phyloP scores from a whole-genome alignment of 352 stramenopile genomes.

The Blastocystis sp. region DNA sequence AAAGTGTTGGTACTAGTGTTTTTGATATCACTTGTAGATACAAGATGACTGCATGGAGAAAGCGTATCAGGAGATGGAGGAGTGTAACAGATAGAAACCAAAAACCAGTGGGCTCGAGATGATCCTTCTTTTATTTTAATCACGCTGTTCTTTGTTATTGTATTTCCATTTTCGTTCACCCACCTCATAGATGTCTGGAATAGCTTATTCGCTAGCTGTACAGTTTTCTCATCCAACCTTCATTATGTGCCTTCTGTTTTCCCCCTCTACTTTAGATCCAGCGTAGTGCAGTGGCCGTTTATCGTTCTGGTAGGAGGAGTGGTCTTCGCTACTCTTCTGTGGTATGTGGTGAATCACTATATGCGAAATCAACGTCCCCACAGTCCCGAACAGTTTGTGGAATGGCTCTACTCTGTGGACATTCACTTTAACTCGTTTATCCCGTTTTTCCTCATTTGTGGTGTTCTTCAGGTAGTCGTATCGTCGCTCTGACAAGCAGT shows the following conservation, averaged over 20 bases:
- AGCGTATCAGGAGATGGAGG: neutral
- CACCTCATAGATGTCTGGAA: conserved; percentile 64
- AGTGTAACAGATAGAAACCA: conserved; percentile 75
- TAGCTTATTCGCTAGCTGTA: conserved; percentile 75
- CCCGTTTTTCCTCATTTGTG: conserved; percentile 86
- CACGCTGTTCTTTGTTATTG: conserved; percentile 80
- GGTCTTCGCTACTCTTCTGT: conserved; percentile 71
- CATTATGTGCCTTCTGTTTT: conserved; percentile 57
- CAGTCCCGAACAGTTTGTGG: conserved; percentile 87
- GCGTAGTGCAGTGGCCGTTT: conserved; percentile 61
- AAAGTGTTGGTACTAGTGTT: conserved; percentile 70
- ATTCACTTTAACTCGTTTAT: conserved; percentile 99
- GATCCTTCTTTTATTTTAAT: conserved; percentile 90
- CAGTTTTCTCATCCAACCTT: conserved; percentile 65
- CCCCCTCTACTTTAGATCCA: neutral
- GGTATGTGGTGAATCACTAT: conserved; percentile 67
- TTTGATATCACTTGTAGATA: neutral
- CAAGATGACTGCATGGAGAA: conserved; percentile 60
- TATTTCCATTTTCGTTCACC: neutral
- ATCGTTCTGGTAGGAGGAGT: conserved; percentile 60
- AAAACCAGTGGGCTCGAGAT: conserved; percentile 95
- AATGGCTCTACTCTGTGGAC: conserved; percentile 98
- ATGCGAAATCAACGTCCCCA: conserved; percentile 67
- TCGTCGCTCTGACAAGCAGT: conserved; percentile 72
- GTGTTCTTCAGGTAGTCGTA: conserved; percentile 76